Evolutionary conservation across 2,329 filamentous ascomycete species (phyloP), one percentile per base, ranked within the genome.

Genomic region (Pseudocercospora fijiensis): DNA sequence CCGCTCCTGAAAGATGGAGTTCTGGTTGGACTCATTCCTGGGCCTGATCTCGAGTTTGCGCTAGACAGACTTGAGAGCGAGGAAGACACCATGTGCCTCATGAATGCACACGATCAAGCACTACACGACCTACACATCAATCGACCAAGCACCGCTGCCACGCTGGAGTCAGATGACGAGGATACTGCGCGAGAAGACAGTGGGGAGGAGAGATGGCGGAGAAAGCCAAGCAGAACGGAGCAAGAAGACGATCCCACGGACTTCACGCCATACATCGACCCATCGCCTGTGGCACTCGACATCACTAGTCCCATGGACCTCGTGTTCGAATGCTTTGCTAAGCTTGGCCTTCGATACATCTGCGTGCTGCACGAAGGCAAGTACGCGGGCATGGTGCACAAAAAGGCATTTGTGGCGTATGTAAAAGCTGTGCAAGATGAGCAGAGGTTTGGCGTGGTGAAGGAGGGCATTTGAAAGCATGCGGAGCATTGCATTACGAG

Each of bases 391-490:
- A 85, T 99, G 83, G 92, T 89, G 57, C 95, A 99, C 78, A 98
- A 98, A 82, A 99, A 99, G 81, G 89, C 88, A 3, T 98, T 99
- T 80, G 94, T 96, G 64, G 93, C 91, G 77, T 97, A 96, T 75
- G 89, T 96, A 78, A 91, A 93, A 70, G 90, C 96, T 73, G 79
- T 93, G 52, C 90, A 95, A 74, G 59, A 89, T 69, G 75, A 69
- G 55, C 68, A 74, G 57, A 58, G 63, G n/a, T 47, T 45, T 43
- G 64, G 65, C 4, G 51, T 27, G 43, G 61, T 57, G 22, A 62
- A 57, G 57, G 56, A 62, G 27, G 45, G 56, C 20, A 27, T 47
- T 45, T 53, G 58, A 56, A 58, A 37, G 62, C 51, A 52, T 18
- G 43, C 8, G 37, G 43, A 33, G 24, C n/a, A 45, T 49, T 53